Conservation (phyloP, 352 stramenopile species). For the Globisporangium spinosum region DNA sequence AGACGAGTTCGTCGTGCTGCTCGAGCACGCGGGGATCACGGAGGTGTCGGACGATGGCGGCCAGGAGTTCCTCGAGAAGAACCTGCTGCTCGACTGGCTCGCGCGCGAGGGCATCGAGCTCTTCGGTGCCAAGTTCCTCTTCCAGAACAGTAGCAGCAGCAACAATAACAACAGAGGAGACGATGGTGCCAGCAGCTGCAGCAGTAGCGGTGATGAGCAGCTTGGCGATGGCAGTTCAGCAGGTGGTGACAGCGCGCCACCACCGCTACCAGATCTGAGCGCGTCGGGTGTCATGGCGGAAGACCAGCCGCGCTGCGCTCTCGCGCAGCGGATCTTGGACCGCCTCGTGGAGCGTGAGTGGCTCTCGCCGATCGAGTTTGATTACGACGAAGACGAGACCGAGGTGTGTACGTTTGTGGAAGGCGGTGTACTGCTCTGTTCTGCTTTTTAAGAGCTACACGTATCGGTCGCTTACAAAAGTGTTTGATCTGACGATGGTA, state of each 20-base stretch:
- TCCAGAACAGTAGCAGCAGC: background rate
- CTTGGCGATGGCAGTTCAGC: slow-evolving; percentile 16
- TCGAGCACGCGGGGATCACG: slow-evolving; percentile 75
- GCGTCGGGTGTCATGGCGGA: slow-evolving; percentile 12
- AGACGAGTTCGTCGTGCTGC: slow-evolving; percentile 83
- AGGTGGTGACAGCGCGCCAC: background rate
- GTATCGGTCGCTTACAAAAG: background rate
- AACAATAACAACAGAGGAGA: slow-evolving; percentile 17
- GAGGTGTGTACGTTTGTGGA: slow-evolving; percentile 22
- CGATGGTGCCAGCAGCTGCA: slow-evolving; percentile 16
- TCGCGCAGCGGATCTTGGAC: slow-evolving; percentile 49
- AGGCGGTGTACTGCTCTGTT: too few species aligned
- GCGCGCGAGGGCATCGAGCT: slow-evolving; percentile 64
- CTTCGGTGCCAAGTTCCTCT: slow-evolving; percentile 36
- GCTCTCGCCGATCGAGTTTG: slow-evolving; percentile 53
- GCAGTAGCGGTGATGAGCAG: slow-evolving; percentile 19
- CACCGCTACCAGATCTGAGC: slow-evolving; percentile 15
- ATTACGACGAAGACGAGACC: slow-evolving; percentile 40
- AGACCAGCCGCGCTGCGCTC: slow-evolving; percentile 27
- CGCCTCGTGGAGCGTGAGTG: slow-evolving; percentile 55
- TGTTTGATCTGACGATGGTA: too few species aligned
- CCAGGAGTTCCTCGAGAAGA: slow-evolving; percentile 68
- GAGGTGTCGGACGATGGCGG: slow-evolving; percentile 65
- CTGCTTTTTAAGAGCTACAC: background rate
- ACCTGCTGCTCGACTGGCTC: slow-evolving; percentile 65